phyloP scores from a whole-genome alignment of 2,329 filamentous ascomycete genomes.

The Fonsecaea pedrosoi region DNA sequence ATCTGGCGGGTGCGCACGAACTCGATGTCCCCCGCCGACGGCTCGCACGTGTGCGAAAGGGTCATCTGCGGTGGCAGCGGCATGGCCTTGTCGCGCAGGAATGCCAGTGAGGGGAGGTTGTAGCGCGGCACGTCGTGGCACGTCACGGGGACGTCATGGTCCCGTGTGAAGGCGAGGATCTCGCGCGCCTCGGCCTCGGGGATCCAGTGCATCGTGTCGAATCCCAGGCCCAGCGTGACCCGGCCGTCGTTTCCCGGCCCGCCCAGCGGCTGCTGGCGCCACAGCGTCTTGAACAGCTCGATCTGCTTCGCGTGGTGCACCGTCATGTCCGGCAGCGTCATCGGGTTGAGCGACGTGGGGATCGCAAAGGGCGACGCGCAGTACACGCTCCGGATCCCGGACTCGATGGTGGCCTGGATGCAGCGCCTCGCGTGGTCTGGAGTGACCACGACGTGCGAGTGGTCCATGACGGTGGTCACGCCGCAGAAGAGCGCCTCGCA shows the following conservation, averaged over 20 bases:
- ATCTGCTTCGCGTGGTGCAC: constrained; percentile 23
- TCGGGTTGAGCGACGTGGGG: constrained; percentile 17
- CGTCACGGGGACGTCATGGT: constrained; percentile 40
- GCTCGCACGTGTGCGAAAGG: constrained; percentile 50
- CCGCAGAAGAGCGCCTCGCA: constrained; percentile 27
- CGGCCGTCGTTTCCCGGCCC: constrained; percentile 37
- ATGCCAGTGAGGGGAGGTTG: constrained; percentile 33
- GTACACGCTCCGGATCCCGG: constrained; percentile 43
- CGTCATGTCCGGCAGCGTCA: constrained; percentile 18
- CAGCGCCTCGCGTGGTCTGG: constrained; percentile 39
- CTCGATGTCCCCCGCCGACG: constrained; percentile 37
- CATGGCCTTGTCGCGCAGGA: constrained; percentile 16
- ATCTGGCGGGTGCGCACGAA: constrained; percentile 32
- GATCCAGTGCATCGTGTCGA: constrained; percentile 40
- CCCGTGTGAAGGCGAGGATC: constrained; percentile 12
- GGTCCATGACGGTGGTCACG: constrained; percentile 43
- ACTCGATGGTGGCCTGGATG: constrained; percentile 40
- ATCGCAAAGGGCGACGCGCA: constrained; percentile 38
- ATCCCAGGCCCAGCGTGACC: constrained; percentile 42
- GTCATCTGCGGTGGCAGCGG: constrained; percentile 36
- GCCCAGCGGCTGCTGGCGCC: constrained; percentile 36
- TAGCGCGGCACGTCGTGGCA: constrained; percentile 40
- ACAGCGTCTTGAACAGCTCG: constrained; percentile 37
- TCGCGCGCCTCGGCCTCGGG: constrained; percentile 35
- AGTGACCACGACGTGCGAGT: constrained; percentile 42